Conservation (phyloP, 2,329 filamentous ascomycete species). For the Ceratocystis cubensis region DNA sequence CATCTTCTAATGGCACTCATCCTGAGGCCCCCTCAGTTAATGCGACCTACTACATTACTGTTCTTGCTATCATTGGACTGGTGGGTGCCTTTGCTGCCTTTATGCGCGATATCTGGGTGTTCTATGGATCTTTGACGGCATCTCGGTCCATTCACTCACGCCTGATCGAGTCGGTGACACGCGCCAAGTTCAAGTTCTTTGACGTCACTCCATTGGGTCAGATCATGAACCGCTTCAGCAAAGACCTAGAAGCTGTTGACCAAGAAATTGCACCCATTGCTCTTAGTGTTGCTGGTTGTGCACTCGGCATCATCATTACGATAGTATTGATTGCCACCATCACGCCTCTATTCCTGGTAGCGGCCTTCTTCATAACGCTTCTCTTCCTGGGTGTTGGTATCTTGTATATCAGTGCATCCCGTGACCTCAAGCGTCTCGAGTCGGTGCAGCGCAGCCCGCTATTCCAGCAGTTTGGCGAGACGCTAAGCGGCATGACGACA, state of each 20-base stretch:
- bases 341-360: constrained; percentile 81
- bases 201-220: constrained; percentile 91
- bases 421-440: constrained; percentile 88
- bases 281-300: constrained; percentile 58
- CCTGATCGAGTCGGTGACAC: constrained; percentile 65
- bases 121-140: constrained; percentile 79
- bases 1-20: not conserved
- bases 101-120: constrained; percentile 73
- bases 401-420: constrained; percentile 85
- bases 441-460: constrained; percentile 87
- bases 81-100: constrained; percentile 71
- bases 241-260: constrained; percentile 87
- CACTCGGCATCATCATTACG: constrained; percentile 62
- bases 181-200: constrained; percentile 95
- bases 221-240: constrained; percentile 97
- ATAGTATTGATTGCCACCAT: constrained; percentile 76
- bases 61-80: constrained; percentile 71
- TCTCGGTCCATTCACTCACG: constrained; percentile 72
- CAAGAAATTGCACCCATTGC: constrained; percentile 91
- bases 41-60: constrained; percentile 66
- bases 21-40: constrained; percentile 45
- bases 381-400: constrained; percentile 73
- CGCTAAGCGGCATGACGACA: constrained; percentile 83
- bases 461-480: constrained; percentile 97
- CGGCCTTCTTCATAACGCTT: constrained; percentile 69